Conservation (phyloP, 192 early-diverging fungal genomes). For the Phycomyces blakesleeanus region DNA sequence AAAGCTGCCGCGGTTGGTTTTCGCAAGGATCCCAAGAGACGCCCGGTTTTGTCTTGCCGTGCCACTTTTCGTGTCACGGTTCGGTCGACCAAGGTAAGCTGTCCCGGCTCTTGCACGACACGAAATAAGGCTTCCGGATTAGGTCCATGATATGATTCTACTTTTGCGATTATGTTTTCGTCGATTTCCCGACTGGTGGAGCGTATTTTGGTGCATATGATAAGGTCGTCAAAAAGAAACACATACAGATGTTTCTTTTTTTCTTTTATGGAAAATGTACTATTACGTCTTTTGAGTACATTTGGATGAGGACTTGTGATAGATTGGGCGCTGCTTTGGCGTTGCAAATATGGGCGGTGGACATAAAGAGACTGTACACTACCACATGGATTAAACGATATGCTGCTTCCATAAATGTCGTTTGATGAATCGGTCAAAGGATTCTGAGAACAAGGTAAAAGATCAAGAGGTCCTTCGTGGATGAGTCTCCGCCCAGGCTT, state of each 20-base stretch:
- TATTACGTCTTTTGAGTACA: background rate
- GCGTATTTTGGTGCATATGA: conserved; percentile 23
- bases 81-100: conserved; percentile 13
- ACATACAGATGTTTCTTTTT: conserved; percentile 13
- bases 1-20: background rate
- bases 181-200: background rate
- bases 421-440: background rate
- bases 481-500: conserved; percentile 13
- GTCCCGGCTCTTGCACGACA: conserved; percentile 10
- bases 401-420: background rate
- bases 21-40: background rate
- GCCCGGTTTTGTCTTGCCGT: background rate
- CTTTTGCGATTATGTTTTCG: background rate
- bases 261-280: conserved; percentile 11
- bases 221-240: conserved; percentile 27
- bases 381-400: background rate
- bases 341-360: background rate
- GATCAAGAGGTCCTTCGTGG: conserved; percentile 20
- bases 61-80: background rate
- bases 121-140: conserved; percentile 8
- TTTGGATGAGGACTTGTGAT: conserved; percentile 4
- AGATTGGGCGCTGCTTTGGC: background rate
- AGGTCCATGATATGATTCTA: conserved; percentile 10
- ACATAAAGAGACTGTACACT: conserved; percentile 1
- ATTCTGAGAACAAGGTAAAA: conserved; percentile 6